Conservation (phyloP, 352 stramenopile species). For the Globisporangium barbulae region DNA sequence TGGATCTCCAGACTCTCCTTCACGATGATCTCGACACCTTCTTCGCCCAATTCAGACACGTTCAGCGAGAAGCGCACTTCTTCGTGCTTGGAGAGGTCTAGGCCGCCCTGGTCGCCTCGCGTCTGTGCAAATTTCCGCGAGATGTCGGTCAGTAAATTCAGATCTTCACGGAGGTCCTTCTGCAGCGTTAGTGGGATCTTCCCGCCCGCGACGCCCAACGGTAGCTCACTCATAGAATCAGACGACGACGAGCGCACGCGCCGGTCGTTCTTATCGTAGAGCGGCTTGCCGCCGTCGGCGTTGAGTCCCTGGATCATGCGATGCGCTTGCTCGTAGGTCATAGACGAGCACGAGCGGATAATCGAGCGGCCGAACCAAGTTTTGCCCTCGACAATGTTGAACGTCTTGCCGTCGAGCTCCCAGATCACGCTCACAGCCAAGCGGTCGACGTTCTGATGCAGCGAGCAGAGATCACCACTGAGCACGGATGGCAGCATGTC, state of each 20-base stretch:
- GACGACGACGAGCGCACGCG: slow-evolving; percentile 7
- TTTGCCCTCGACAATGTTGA: slow-evolving; percentile 43
- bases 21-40: slow-evolving; percentile 80
- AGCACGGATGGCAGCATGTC: slow-evolving; percentile 93
- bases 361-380: slow-evolving; percentile 92
- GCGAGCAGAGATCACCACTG: slow-evolving; percentile 87
- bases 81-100: slow-evolving; percentile 80
- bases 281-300: slow-evolving; percentile 45
- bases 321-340: slow-evolving; percentile 86
- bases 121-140: slow-evolving; percentile 51
- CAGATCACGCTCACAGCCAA: slow-evolving; percentile 92
- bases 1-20: slow-evolving; percentile 94
- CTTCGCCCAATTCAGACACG: slow-evolving; percentile 58
- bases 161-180: slow-evolving; percentile 44
- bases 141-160: slow-evolving; percentile 63
- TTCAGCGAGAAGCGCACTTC: slow-evolving; percentile 86
- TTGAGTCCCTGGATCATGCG: slow-evolving; percentile 64
- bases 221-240: slow-evolving; percentile 5
- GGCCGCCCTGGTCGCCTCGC: slow-evolving; percentile 60
- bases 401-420: slow-evolving; percentile 77
- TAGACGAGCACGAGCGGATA: slow-evolving; percentile 93
- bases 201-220: slow-evolving; percentile 60
- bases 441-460: slow-evolving; percentile 88
- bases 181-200: slow-evolving; percentile 57
- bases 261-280: slow-evolving; percentile 15